Evolutionary conservation across 2,329 filamentous ascomycete species (phyloP).

Genomic region (Epichloe uncinata): DNA sequence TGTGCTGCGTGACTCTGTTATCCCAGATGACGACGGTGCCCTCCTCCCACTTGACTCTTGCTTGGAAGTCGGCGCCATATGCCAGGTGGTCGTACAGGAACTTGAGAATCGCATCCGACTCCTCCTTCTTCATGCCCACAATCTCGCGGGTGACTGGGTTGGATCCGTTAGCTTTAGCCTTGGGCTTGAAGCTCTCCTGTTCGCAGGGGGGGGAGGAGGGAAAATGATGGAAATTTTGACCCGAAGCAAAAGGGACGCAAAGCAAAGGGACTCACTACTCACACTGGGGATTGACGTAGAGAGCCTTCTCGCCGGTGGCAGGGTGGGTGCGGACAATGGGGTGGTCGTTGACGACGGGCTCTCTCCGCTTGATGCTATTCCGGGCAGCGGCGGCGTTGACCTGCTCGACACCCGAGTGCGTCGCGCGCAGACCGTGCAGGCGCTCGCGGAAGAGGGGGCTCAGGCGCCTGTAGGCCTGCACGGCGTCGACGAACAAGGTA

Average conservation of each 20-base stretch:
- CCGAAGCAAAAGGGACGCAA: too few species aligned
- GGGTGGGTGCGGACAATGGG: conserved; percentile 74
- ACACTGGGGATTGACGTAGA: conserved; percentile 74
- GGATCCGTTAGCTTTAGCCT: background rate
- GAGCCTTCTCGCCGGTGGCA: conserved; percentile 67
- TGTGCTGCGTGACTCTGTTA: conserved; percentile 68
- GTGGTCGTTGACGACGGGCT: conserved; percentile 62
- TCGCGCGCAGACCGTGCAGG: conserved; percentile 65
- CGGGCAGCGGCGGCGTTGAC: conserved; percentile 52
- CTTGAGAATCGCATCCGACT: conserved; percentile 62
- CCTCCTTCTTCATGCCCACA: conserved; percentile 74
- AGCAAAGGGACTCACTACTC: conserved; percentile 30
- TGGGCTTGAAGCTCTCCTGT: background rate
- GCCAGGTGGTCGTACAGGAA: conserved; percentile 49
- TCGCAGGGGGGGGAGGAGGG: too few species aligned
- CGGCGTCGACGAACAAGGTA: conserved; percentile 70
- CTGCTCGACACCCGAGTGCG: conserved; percentile 75
- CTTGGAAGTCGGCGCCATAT: conserved; percentile 52
- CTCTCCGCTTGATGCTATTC: conserved; percentile 59
- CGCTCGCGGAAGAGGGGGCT: conserved; percentile 68
- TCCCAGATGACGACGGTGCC: conserved; percentile 82
- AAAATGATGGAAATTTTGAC: too few species aligned
- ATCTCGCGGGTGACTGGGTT: conserved; percentile 63
- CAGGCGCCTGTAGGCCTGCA: conserved; percentile 67
- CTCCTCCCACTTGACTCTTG: conserved; percentile 61